Evolutionary conservation across 106 monocot species (phyloP).

Genomic region (Platanthera guangdongensis): DNA sequence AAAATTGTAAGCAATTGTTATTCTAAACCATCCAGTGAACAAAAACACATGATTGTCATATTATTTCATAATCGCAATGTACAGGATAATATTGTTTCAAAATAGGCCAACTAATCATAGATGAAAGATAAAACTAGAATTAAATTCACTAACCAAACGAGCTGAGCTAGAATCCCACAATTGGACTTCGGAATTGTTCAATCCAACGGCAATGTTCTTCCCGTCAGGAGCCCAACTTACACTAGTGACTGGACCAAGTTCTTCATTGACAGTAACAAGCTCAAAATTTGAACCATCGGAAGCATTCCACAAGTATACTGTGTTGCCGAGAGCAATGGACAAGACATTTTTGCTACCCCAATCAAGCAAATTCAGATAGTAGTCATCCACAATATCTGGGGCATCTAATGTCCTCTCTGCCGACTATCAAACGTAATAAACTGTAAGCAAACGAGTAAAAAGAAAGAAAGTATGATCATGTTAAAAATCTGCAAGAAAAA

Average conservation of each 20-base stretch:
- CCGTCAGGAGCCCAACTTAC: slow-evolving; percentile 64
- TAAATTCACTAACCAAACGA: slow-evolving; percentile 28
- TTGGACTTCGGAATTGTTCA: slow-evolving; percentile 36
- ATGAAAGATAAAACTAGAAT: neutral
- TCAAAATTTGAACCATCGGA: slow-evolving; percentile 31
- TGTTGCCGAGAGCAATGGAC: slow-evolving; percentile 39
- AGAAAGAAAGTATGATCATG: neutral
- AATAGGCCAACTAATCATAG: neutral
- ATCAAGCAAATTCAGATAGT: slow-evolving; percentile 47
- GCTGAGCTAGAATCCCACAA: slow-evolving; percentile 41
- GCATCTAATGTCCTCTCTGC: slow-evolving; percentile 47
- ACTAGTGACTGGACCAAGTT: slow-evolving; percentile 46
- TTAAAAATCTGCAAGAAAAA: neutral
- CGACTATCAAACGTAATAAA: slow-evolving; percentile 17
- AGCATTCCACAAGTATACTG: slow-evolving; percentile 50
- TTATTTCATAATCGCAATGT: neutral
- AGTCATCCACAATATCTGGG: slow-evolving; percentile 44
- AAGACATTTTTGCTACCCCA: slow-evolving; percentile 56
- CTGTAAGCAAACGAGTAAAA: neutral
- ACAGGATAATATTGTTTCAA: neutral
- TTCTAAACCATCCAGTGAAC: neutral
- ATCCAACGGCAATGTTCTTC: slow-evolving; percentile 36
- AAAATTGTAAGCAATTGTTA: neutral
- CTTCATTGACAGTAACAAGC: slow-evolving; percentile 37
- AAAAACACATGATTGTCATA: neutral